Evolutionary conservation across 164 flowering plant species (phyloP).

Genomic region (Kingdonia uniflora): DNA sequence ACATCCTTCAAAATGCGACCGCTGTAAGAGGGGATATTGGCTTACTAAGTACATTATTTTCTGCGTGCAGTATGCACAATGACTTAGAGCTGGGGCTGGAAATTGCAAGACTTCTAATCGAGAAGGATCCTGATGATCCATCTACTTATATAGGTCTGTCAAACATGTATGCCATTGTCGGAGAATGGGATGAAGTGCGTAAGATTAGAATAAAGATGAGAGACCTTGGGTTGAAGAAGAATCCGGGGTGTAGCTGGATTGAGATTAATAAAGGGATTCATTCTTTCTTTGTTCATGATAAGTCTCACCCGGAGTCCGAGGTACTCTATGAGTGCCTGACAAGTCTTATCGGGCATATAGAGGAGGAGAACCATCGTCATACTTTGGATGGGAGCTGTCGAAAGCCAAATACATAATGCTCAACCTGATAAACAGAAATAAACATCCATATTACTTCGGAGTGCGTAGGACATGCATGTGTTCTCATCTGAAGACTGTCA

Average conservation of each 20-base stretch:
- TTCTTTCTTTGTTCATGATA: slow-evolving; percentile 42
- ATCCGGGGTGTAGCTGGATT: slow-evolving; percentile 75
- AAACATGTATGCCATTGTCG: slow-evolving; percentile 48
- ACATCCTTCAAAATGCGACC: slow-evolving; percentile 25
- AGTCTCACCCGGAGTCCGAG: slow-evolving; percentile 26
- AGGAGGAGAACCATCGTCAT: slow-evolving; percentile 21
- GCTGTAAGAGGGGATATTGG: slow-evolving; percentile 26
- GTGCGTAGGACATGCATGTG: too few relatives aligned
- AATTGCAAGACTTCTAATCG: slow-evolving; percentile 35
- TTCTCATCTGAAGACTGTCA: too few relatives aligned
- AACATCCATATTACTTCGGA: too few relatives aligned
- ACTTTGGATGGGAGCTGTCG: background rate
- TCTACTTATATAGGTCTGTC: slow-evolving; percentile 41
- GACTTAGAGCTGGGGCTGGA: slow-evolving; percentile 40
- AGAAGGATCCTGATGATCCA: slow-evolving; percentile 46
- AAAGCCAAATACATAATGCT: background rate
- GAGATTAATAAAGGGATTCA: slow-evolving; percentile 39
- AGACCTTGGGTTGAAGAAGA: slow-evolving; percentile 47
- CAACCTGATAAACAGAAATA: too few relatives aligned
- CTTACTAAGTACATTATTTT: slow-evolving; percentile 44
- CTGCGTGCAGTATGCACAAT: slow-evolving; percentile 51
- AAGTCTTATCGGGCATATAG: slow-evolving; percentile 38
- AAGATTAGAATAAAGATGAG: slow-evolving; percentile 42
- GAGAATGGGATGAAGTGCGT: slow-evolving; percentile 46
- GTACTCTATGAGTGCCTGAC: slow-evolving; percentile 32